These are phyloP conservation scores for Huntiella omanensis DNA, from an alignment of 2,329 filamentous ascomycete genomes.

Conservation along the genomic window DNA sequence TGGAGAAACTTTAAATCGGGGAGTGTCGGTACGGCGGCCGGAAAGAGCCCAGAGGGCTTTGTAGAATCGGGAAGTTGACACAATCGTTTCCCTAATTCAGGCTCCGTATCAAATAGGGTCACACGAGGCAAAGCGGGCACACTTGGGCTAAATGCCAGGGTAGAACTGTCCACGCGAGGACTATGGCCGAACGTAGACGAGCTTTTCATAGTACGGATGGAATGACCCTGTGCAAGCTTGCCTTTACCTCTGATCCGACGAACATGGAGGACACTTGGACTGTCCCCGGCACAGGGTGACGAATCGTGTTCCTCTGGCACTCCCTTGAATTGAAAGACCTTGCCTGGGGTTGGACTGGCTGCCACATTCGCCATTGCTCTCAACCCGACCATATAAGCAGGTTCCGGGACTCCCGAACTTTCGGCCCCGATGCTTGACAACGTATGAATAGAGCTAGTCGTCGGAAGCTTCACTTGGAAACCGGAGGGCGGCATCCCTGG, in stretches of 20 bases:
- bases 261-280: not conserved
- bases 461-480: not conserved
- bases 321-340: not conserved
- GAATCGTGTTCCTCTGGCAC: not conserved
- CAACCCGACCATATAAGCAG: constrained; percentile 5
- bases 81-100: not conserved
- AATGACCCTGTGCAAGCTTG: not conserved
- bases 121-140: not conserved
- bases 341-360: not conserved
- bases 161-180: constrained; percentile 5
- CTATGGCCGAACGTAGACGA: not conserved
- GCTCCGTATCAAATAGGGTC: not conserved
- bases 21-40: not conserved
- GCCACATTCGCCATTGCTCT: constrained; percentile 3
- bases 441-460: not conserved
- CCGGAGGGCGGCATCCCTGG: not conserved
- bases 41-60: not conserved
- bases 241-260: not conserved
- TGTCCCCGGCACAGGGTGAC: not conserved
- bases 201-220: not conserved
- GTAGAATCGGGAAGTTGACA: not conserved
- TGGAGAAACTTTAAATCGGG: too few relatives aligned
- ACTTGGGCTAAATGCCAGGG: not conserved
- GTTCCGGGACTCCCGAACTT: constrained; percentile 1
- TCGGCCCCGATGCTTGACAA: not conserved